Conservation (phyloP, 2,329 filamentous ascomycete genomes). For the Pseudogymnoascus sp. region DNA sequence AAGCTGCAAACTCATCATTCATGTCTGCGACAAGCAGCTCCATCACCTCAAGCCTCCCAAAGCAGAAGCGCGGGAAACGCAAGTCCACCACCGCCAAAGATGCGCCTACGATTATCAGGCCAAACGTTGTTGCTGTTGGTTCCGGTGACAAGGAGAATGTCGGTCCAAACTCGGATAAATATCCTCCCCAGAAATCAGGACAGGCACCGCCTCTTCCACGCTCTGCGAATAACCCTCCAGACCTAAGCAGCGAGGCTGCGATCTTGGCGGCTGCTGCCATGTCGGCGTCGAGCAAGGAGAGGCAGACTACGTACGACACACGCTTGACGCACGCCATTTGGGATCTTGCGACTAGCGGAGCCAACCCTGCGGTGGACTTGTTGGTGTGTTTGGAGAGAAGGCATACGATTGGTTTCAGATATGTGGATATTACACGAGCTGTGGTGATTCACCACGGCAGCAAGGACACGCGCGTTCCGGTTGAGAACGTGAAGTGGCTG, state of each 20-base stretch:
- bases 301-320: constrained; percentile 69
- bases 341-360: constrained; percentile 82
- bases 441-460: constrained; percentile 93
- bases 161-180: constrained; percentile 24
- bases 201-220: constrained; percentile 23
- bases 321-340: constrained; percentile 89
- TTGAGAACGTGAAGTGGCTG: constrained; percentile 92
- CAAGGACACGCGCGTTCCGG: constrained; percentile 81
- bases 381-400: constrained; percentile 86
- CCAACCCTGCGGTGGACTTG: constrained; percentile 89
- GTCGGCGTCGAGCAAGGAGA: constrained; percentile 60
- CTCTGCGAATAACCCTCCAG: constrained; percentile 22
- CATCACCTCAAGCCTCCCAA: constrained; percentile 70
- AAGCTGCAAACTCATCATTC: constrained; percentile 91
- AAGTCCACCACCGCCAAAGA: constrained; percentile 40
- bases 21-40: constrained; percentile 87
- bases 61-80: constrained; percentile 53
- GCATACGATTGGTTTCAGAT: constrained; percentile 89
- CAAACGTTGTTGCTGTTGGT: constrained; percentile 32
- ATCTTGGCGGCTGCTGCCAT: constrained; percentile 46
- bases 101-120: constrained; percentile 28
- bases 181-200: constrained; percentile 24
- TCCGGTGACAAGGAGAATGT: constrained; percentile 26
- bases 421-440: constrained; percentile 86
- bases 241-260: constrained; percentile 27